Conservation (phyloP, 2,329 filamentous ascomycete genomes). For the Nigrospora sphaerica region DNA sequence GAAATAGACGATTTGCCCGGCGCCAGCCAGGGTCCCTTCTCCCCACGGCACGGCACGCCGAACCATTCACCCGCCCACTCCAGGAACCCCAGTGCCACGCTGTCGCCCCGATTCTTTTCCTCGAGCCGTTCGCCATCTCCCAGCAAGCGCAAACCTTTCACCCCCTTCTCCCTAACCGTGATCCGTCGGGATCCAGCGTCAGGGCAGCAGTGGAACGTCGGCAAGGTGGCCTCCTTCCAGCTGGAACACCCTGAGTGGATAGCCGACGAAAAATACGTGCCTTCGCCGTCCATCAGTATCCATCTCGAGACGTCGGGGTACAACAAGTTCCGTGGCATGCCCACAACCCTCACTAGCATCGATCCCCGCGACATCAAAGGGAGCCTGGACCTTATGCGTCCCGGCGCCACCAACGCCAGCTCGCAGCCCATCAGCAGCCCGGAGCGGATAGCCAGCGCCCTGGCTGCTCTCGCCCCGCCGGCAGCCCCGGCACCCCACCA, state of each 20-base stretch:
- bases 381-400: slow-evolving; percentile 11
- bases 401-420: slow-evolving; percentile 7
- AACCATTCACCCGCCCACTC: neutral
- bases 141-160: slow-evolving; percentile 24
- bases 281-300: slow-evolving; percentile 39
- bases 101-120: neutral
- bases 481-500: neutral
- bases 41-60: neutral
- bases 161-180: slow-evolving; percentile 50
- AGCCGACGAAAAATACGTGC: slow-evolving; percentile 18
- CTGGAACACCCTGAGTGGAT: slow-evolving; percentile 29
- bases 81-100: neutral
- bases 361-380: slow-evolving; percentile 5
- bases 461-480: slow-evolving; percentile 5
- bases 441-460: slow-evolving; percentile 1
- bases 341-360: slow-evolving; percentile 12
- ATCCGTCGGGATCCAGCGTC: slow-evolving; percentile 68
- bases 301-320: slow-evolving; percentile 49
- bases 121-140: slow-evolving; percentile 26
- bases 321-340: slow-evolving; percentile 47
- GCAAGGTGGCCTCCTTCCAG: slow-evolving; percentile 52
- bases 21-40: neutral
- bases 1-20: neutral
- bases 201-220: slow-evolving; percentile 69
- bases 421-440: slow-evolving; percentile 1